Evolutionary conservation across 2,329 filamentous ascomycete genomes (phyloP).

Genomic region (Teratosphaeria viscida): DNA sequence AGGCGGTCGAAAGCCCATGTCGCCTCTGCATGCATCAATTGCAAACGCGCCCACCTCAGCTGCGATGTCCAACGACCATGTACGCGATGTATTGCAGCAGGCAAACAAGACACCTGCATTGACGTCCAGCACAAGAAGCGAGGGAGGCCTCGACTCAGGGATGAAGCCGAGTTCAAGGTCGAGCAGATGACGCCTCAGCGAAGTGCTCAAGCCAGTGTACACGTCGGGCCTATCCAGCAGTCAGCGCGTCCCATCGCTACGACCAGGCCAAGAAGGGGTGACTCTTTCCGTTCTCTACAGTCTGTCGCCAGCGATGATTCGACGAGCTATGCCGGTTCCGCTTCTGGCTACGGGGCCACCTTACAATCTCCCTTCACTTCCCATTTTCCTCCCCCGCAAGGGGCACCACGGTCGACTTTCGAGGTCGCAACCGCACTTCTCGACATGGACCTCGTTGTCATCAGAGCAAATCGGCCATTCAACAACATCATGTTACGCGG

Average conservation of each 20-base stretch:
- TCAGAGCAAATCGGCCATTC: constrained; percentile 37
- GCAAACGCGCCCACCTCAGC: constrained; percentile 69
- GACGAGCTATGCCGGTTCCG: constrained; percentile 9
- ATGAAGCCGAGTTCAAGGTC: constrained; percentile 39
- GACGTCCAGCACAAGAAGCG: constrained; percentile 83
- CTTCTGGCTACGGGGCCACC: constrained; percentile 10
- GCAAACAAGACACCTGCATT: constrained; percentile 66
- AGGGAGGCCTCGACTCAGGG: constrained; percentile 64
- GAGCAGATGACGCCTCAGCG: constrained; percentile 11
- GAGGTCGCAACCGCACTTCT: constrained; percentile 32
- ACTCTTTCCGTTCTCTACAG: constrained; percentile 23
- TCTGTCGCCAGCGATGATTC: constrained; percentile 23
- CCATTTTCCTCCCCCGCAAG: constrained; percentile 2
- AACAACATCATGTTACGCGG: constrained; percentile 32
- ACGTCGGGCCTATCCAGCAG: constrained; percentile 9
- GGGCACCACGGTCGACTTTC: constrained; percentile 4
- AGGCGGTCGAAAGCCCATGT: constrained; percentile 52
- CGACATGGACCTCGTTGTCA: constrained; percentile 37
- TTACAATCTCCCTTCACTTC: constrained; percentile 10
- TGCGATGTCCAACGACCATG: constrained; percentile 63
- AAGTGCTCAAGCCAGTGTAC: constrained; percentile 7
- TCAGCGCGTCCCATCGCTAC: constrained; percentile 14
- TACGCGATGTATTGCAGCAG: constrained; percentile 64
- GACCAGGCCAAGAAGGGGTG: constrained; percentile 18
- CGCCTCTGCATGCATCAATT: constrained; percentile 74